phyloP scores from a whole-genome alignment of 176 grass and related monocot species.

The Ampelocalamus luodianensis region DNA sequence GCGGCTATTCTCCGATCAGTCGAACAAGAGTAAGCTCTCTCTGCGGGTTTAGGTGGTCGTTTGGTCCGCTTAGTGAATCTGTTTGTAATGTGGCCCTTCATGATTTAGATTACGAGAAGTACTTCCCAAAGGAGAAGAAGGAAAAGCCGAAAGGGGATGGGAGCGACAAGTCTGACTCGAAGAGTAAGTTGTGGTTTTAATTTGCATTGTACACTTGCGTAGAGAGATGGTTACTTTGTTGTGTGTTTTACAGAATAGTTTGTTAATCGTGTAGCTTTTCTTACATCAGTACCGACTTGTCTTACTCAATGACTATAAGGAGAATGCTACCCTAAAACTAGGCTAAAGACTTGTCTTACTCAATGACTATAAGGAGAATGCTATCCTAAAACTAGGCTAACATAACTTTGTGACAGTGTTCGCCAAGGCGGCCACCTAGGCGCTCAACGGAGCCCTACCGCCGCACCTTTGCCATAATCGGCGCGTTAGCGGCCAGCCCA shows the following conservation, averaged over 20 bases:
- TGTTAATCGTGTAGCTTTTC: background rate
- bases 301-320: background rate
- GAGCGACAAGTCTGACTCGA: constrained; percentile 69
- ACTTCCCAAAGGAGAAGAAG: constrained; percentile 74
- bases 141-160: constrained; percentile 63
- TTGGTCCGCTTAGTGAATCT: background rate
- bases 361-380: background rate
- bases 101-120: constrained; percentile 75
- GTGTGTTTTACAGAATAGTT: background rate
- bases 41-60: constrained; percentile 7
- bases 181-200: constrained; percentile 50
- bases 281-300: background rate
- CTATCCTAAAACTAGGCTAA: background rate
- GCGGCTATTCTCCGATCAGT: constrained; percentile 58
- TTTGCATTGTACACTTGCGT: constrained; percentile 24
- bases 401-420: background rate
- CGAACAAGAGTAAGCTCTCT: constrained; percentile 74
- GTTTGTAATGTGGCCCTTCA: background rate
- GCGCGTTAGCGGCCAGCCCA: too few relatives aligned
- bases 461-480: too few relatives aligned
- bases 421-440: too few relatives aligned
- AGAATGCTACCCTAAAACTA: background rate
- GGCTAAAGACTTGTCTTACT: background rate
- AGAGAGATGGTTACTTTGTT: background rate
- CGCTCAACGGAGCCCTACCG: too few relatives aligned